Base-by-base conservation (phyloP, 257 asterid species). In the Fraxinus americana region DNA sequence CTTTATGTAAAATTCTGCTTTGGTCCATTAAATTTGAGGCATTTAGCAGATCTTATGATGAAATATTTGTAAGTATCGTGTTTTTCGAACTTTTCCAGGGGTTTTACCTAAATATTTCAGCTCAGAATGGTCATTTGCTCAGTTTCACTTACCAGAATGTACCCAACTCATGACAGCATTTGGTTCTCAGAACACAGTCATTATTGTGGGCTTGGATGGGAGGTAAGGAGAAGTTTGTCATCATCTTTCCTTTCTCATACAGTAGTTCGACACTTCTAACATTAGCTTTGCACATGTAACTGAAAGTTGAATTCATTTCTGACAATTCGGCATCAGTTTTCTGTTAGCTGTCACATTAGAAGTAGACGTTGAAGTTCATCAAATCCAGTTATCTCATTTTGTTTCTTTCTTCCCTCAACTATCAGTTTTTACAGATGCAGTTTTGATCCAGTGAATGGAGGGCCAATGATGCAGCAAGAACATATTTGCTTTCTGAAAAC, bases 111-210 rank as follows among this genome's bases (percentile, higher is more conserved):
- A 89, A 85, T 94, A 92, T 86, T 94, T 94, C 83, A 92, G 98
- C 89, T 94, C 98, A 35, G 98, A 92, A 80, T 92, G 98, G 98
- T 94, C 98, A 67, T 92, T 94, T 88, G 97, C 98, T 76, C 98
- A 89, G 89, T 89, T 91, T 59, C 98, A 85, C 86, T 85, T 92
- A 84, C 91, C 97, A 23, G 98, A 89, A 67, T 76, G 78, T 79
- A 87, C 95, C 77, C 92, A 81, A 66, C 91, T 89, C 84, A 89
- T 87, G 73, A 87, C 94, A 77, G 90, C 97, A 69, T 92, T 94
- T 84, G 91, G 91, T 81, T 80, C 97, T 86, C 97, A 89, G 77
- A 91, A 92, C 82, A 75, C 92, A 59, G 84, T 94, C 75, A 70
- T 88, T 67, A 83, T 88, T 54, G 84, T 87, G 59, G 94, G 98